Evolutionary conservation across 495 filamentous ascomycete species (phyloP), one percentile per base, ranked within the genome.

Genomic region (Jackrogersella minutella): DNA sequence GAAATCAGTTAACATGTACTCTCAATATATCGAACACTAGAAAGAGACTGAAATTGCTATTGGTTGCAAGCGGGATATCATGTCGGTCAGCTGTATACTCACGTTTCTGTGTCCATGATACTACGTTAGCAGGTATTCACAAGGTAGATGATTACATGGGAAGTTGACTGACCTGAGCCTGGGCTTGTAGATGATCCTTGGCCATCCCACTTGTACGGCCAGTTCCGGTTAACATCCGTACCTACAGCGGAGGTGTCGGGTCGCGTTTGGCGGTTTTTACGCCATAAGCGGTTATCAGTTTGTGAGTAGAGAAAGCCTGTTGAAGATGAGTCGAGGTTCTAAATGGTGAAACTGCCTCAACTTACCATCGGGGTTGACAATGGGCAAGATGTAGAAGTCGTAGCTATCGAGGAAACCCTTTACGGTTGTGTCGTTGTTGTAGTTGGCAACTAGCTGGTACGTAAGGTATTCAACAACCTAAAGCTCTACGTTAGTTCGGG

Each of bases 161-260:
- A 52, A 17, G 36, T 16, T 31, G 1, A 64, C 72, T 55, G 0
- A 73, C 72, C 72, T 68, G 72, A 68, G 19, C 72, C 72, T 10
- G 72, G 72, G 43, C 66, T 73, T 2, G 66, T 68, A 9, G 72
- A 74, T 13, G 72, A 74, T 10, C 72, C 72, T 19, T 39, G 30
- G 3, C 72, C 73, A 9, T 71, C 70, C 70, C 70, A 74, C 6
- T 65, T 49, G n/a, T 69, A 70, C 0, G 84, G 79, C 85, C 87
- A 90, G 76, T 90, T 90, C 49, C 87, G 79, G 77, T 90, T 90
- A 67, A 88, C 81, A 66, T 90, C 87, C 6, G 76, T 79, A 7
- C 87, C 87, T 21, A 88, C 33, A 65, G 84, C 87, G 34, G 74
- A 69, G 43, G 67, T 74, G 31, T 76, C 74, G 0, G 77, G 70